These are phyloP conservation scores for Myxozyma kluyveri DNA, from an alignment of 805 yeast species.

Conservation along the genomic window DNA sequence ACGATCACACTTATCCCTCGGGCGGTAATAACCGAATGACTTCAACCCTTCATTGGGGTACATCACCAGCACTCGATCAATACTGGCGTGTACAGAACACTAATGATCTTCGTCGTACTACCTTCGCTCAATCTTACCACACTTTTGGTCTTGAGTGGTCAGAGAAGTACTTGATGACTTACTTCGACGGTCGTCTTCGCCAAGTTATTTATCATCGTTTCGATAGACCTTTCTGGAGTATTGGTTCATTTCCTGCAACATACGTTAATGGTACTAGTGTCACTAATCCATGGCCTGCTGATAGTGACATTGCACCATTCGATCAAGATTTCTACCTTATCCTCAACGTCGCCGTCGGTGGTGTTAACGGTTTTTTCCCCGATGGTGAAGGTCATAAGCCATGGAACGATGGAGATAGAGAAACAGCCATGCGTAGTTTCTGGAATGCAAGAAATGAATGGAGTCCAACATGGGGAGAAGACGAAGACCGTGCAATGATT, in stretches of 20 bases:
- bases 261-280: conserved; percentile 17
- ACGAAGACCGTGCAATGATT: conserved; percentile 15
- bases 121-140: conserved; percentile 15
- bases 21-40: conserved; percentile 23
- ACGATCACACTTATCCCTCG: conserved; percentile 17
- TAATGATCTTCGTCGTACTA: conserved; percentile 7
- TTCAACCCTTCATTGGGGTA: conserved; percentile 28
- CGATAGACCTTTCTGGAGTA: conserved; percentile 13
- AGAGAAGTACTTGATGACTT: conserved; percentile 22
- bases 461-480: conserved; percentile 21
- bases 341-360: conserved; percentile 27
- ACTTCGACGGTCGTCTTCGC: conserved; percentile 25
- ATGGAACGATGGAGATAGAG: conserved; percentile 21
- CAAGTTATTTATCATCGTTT: conserved; percentile 22
- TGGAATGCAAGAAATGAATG: conserved; percentile 17
- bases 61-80: conserved; percentile 6
- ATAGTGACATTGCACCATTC: conserved; percentile 17
- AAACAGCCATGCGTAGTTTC: conserved; percentile 19
- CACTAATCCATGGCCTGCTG: conserved; percentile 22
- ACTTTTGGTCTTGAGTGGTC: conserved; percentile 26
- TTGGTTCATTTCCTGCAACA: conserved; percentile 14
- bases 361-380: conserved; percentile 23
- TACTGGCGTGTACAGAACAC: conserved; percentile 11
- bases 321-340: conserved; percentile 26
- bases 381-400: conserved; percentile 23